Evolutionary conservation across 495 filamentous ascomycete genomes (phyloP).

Genomic region (Hypoxylon subgilvum): DNA sequence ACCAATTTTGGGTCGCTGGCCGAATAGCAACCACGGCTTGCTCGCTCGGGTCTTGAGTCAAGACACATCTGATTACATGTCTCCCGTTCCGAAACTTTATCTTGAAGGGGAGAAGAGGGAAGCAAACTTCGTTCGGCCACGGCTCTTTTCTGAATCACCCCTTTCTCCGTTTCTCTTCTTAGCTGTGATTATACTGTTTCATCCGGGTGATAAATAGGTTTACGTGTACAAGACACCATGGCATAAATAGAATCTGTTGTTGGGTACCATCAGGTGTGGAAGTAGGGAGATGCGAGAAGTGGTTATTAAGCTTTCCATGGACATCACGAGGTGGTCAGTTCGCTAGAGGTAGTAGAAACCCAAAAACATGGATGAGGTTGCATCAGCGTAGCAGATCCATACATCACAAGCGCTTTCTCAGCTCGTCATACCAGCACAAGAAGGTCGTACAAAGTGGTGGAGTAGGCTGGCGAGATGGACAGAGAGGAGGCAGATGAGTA

Average conservation of each 20-base stretch:
- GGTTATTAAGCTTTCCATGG: constrained; percentile 1
- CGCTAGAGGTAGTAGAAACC: constrained; percentile 1
- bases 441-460: constrained; percentile 28
- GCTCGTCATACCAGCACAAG: constrained; percentile 21
- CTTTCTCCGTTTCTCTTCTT: background rate
- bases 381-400: constrained; percentile 10
- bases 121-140: constrained; percentile 26
- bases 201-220: constrained; percentile 1
- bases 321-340: constrained; percentile 3
- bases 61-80: constrained; percentile 32
- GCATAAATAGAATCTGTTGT: background rate
- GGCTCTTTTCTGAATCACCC: background rate
- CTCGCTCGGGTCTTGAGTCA: constrained; percentile 18
- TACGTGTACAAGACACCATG: constrained; percentile 2
- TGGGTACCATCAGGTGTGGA: background rate
- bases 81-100: constrained; percentile 31
- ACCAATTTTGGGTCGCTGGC: constrained; percentile 24
- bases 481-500: constrained; percentile 12
- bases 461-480: constrained; percentile 18
- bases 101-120: background rate
- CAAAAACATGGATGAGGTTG: constrained; percentile 16
- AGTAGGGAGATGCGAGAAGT: background rate
- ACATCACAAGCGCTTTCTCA: constrained; percentile 18
- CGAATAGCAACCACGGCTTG: background rate
- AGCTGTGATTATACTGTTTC: background rate